Base-by-base conservation (phyloP, 2,329 filamentous ascomycete species). In the Aureobasidium sp. region DNA sequence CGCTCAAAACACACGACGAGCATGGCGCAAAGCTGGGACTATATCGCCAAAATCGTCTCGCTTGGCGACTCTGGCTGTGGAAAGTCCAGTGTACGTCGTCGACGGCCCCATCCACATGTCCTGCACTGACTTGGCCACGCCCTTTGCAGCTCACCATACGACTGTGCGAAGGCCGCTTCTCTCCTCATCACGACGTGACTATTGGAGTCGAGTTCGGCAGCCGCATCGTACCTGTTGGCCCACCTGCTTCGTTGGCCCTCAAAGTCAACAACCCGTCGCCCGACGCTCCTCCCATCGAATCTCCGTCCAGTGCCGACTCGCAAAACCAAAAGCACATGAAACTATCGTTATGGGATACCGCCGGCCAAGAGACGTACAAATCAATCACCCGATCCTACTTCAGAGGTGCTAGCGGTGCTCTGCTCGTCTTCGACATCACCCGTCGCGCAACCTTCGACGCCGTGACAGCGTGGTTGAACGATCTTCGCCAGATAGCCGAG, bases 11-110 rank as follows among this genome's bases (percentile, higher is more conserved):
- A 17, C 11, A 38, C 42, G 21, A 40, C 53, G 21, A 57, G 45
- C 60, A 79, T 79, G 77, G 69, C 79, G 65, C 82, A 86, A 70
- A 87, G 90, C 75, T 97, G 93, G 93, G 91, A 97, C 79, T 97
- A 95, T 79, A 99, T 97, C 73, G 92, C 93, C 74, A 99, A 99
- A 77, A 89, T 99, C 69, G 93, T 97, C 71, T 95, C 90, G 78
- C 91, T 99, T 70, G 94, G 94, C 74, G 94, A 97, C 78, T 94
- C 89, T 47, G 94, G 92, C 72, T 95, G 90, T 72, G 94, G 94
- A 70, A 99, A 99, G 80, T 95, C 90, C 61, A 84, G 81, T 73
- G 82, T 84, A 75, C 65, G 78, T 72, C 31, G 19, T 33, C 19
- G 29, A n/a, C n/a, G 19, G 15, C 23, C 19, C 25, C 27, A 17